Evolutionary conservation across 805 yeast species (phyloP), one percentile per base, ranked within the genome.

Genomic region (Vanderwaltozyma tropicalis): DNA sequence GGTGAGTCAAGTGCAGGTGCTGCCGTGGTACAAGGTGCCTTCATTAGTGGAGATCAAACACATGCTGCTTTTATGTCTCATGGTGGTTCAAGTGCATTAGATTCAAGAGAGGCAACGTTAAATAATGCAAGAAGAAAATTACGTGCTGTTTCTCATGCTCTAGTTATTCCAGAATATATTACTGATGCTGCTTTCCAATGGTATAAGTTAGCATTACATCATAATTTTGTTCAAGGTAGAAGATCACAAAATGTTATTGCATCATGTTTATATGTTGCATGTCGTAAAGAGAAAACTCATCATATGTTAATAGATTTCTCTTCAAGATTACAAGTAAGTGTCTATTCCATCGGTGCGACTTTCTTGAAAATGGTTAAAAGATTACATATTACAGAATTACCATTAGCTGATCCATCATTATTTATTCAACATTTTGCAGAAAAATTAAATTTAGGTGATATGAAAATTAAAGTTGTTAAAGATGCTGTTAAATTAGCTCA

Each of bases 291-390:
- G 51, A 74, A 76, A 57, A 88, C 97, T 0, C 92, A 82, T 49
- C 96, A 89, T 55, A 87, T 92, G 95, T 70, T 92, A 49, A 88
- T 92, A 50, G 98, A 92, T 63, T 92, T 92, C 56, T 82, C 94
- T 13, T 83, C 95, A 31, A 67, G 89, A 46, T 66, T 94, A 31
- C 95, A 83, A 56, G 86, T 88, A 11, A 82, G 92, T 31, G 97
- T 92, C 1, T 92, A 80, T 59, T 84, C 95, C 3, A 79, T 92
- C 35, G 99, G 99, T 31, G 94, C 98, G 1, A 89, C 98, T 0
- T 92, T 87, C 55, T 66, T 94, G 41, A 88, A 88, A 56, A 75
- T 92, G 76, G 94, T 89, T n/a, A 84, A 86, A 54, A 76, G 78
- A 7, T 68, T 89, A 42, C 82, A 81, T 49, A 82, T 89, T 37